Percentiles rank a stretch among this genome's conserved stretches.
These are phyloP conservation scores for Reutealis trisperma DNA, from an alignment of 345 rosid genomes.

Conservation along the genomic window DNA sequence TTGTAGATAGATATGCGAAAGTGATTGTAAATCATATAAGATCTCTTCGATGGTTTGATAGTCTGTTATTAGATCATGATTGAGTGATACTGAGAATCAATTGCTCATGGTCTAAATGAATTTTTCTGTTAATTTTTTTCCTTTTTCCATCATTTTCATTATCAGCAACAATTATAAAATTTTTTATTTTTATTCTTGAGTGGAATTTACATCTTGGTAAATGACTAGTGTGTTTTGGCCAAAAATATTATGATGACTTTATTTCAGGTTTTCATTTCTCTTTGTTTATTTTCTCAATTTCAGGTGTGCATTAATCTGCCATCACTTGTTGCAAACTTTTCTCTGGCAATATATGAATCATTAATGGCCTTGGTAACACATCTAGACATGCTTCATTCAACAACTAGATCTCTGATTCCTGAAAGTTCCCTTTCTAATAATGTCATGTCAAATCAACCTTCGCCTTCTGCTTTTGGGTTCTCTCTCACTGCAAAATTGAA, in stretches of 20 bases:
- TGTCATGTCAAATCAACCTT: conserved; percentile 26
- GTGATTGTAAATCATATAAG: background rate
- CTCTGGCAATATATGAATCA: conserved; percentile 54
- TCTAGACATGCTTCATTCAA: conserved; percentile 45
- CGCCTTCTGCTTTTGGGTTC: conserved; percentile 46
- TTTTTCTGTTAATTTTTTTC: background rate
- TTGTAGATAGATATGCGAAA: background rate
- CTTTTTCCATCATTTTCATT: background rate
- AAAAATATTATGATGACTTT: background rate
- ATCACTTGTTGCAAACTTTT: conserved; percentile 49
- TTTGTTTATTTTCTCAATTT: conserved; percentile 23
- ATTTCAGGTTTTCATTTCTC: background rate
- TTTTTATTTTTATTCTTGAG: background rate
- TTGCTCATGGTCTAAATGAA: too few relatives aligned
- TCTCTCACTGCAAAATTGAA: conserved; percentile 51
- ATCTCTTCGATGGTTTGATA: background rate
- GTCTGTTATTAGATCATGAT: background rate
- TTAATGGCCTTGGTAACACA: conserved; percentile 51
- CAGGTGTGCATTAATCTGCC: conserved; percentile 62
- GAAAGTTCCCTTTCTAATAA: conserved; percentile 21
- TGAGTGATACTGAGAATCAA: background rate
- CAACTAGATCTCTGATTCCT: conserved; percentile 27
- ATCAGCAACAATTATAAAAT: background rate
- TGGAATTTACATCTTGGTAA: background rate
- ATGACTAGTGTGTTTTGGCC: background rate